Evolutionary conservation across 140 eudicot genomes (phyloP).

Genomic region (Flaveria floridana): DNA sequence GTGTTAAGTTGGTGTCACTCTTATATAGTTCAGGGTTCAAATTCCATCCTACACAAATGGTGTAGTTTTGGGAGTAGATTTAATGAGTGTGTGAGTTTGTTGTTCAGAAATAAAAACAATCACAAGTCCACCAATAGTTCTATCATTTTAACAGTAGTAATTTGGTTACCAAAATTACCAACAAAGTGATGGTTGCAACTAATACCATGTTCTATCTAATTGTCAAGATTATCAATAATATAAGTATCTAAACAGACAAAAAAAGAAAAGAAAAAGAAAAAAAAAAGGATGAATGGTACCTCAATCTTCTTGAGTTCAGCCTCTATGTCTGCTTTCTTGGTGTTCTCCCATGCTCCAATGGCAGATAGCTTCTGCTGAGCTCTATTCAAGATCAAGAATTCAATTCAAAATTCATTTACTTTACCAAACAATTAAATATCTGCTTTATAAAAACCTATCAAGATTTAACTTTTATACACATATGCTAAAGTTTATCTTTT

Average conservation of each 20-base stretch:
- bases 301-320: slow-evolving; percentile 65
- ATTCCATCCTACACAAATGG: too few relatives aligned
- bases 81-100: too few relatives aligned
- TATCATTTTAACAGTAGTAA: too few relatives aligned
- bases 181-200: neutral
- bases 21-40: too few relatives aligned
- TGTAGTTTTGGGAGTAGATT: too few relatives aligned
- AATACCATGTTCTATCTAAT: neutral
- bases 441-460: neutral
- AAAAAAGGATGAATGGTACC: slow-evolving; percentile 25
- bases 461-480: neutral
- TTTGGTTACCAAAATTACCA: slow-evolving; percentile 8
- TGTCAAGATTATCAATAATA: neutral
- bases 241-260: neutral
- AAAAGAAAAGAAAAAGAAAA: too few relatives aligned
- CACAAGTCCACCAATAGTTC: too few relatives aligned
- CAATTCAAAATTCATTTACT: neutral
- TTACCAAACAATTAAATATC: neutral
- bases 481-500: too few relatives aligned
- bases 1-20: too few relatives aligned
- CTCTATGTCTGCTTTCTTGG: slow-evolving; percentile 68
- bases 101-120: too few relatives aligned
- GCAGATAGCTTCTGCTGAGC: slow-evolving; percentile 60
- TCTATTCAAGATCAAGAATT: slow-evolving; percentile 18
- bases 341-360: slow-evolving; percentile 78